Percentiles rank a stretch among this genome's conserved stretches.
Conservation (phyloP, 345 rosid species). For the Lepidium aucheri region DNA sequence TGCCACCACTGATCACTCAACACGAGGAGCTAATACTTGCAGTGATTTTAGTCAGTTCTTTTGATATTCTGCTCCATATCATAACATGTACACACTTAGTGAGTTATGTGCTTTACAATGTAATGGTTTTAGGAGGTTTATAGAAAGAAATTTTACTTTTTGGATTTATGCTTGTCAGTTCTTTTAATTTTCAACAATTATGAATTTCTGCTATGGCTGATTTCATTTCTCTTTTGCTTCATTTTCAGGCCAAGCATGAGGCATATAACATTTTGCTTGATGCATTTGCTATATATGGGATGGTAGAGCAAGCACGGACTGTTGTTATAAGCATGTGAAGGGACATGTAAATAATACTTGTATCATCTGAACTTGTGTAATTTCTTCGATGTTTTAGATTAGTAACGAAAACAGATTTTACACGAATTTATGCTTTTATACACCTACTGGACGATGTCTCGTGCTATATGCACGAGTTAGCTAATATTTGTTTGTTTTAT, state of each 20-base stretch:
- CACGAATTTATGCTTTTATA: too few relatives aligned
- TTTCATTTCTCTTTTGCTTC: too few relatives aligned
- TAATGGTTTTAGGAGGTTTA: neutral
- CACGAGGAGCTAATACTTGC: neutral
- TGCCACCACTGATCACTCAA: neutral
- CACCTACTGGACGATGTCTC: too few relatives aligned
- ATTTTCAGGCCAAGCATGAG: constrained; percentile 25
- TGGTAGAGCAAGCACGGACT: constrained; percentile 87
- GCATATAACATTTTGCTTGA: constrained; percentile 92
- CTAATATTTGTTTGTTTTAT: too few relatives aligned
- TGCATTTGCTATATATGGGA: constrained; percentile 90
- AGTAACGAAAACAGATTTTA: neutral
- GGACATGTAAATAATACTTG: constrained; percentile 49
- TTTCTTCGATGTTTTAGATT: neutral
- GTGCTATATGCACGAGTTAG: too few relatives aligned
- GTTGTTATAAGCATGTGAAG: constrained; percentile 94
- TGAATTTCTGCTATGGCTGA: too few relatives aligned
- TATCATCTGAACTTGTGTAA: neutral
- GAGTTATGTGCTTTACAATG: neutral
- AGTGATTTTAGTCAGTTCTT: neutral
- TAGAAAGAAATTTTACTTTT: neutral
- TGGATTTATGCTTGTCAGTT: neutral
- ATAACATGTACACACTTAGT: too few relatives aligned
- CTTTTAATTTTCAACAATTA: too few relatives aligned
- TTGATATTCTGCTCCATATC: too few relatives aligned